These are phyloP conservation scores for Gryganskiella cystojenkinii DNA, from an alignment of 192 early-diverging fungal genomes.

Conservation along the genomic window DNA sequence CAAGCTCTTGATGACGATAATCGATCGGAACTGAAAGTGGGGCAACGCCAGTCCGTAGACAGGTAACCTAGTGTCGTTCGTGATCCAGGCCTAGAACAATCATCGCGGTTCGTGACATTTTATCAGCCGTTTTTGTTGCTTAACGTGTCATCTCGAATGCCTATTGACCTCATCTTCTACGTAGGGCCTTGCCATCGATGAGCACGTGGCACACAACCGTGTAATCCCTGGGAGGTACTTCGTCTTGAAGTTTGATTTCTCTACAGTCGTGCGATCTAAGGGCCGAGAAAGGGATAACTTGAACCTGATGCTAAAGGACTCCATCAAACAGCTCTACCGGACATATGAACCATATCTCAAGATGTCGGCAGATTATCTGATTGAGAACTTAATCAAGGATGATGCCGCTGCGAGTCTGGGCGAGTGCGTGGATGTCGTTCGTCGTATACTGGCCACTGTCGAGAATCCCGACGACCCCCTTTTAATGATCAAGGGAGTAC, in stretches of 20 bases:
- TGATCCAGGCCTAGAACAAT: no score
- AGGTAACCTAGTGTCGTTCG: no score
- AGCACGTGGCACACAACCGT: conserved; percentile 21
- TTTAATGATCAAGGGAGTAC: conserved; percentile 52
- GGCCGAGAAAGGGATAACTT: conserved; percentile 16
- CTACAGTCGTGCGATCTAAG: conserved; percentile 16
- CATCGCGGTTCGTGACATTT: no score
- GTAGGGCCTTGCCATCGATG: conserved; percentile 44
- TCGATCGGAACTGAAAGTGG: no score
- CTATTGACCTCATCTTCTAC: conserved; percentile 20
- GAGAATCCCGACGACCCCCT: conserved; percentile 40
- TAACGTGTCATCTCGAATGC: conserved; percentile 8
- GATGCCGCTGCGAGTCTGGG: conserved; percentile 13
- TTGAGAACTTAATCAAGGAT: conserved; percentile 24
- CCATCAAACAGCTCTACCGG: conserved; percentile 43
- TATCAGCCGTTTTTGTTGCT: conserved; percentile 27
- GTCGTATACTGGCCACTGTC: conserved; percentile 14
- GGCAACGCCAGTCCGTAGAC: no score
- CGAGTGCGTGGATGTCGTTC: conserved; percentile 29
- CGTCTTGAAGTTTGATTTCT: conserved; percentile 35
- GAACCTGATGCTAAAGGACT: conserved; percentile 36
- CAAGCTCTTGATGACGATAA: no score
- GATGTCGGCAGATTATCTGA: conserved; percentile 23
- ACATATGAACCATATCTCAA: conserved; percentile 38
- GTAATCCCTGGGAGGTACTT: conserved; percentile 21